A percentile compares a stretch with the other conserved stretches of the same genome.
Evolutionary conservation across 805 yeast genomes (phyloP).

Genomic region (Lipomyces mesembrius): DNA sequence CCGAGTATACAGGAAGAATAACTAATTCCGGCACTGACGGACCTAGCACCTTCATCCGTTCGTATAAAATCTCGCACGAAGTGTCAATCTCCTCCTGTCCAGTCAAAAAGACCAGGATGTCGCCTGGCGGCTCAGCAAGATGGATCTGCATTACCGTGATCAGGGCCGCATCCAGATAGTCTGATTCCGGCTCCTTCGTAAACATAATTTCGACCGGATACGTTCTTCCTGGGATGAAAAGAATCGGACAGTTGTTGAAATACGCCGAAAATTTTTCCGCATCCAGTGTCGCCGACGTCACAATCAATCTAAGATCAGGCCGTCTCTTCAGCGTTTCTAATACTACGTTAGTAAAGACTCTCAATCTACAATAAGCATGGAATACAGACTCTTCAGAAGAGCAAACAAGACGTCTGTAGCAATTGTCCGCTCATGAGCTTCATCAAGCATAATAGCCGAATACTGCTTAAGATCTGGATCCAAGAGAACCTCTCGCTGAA

Average conservation of each 20-base stretch:
- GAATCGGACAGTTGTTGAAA: constrained; percentile 82
- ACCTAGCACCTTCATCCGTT: constrained; percentile 70
- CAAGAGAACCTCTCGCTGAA: constrained; percentile 76
- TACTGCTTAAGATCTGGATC: constrained; percentile 72
- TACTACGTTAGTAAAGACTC: not conserved
- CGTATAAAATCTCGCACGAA: constrained; percentile 72
- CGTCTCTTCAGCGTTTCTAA: constrained; percentile 59
- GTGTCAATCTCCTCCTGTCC: constrained; percentile 97
- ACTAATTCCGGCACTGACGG: constrained; percentile 62
- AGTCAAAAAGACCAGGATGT: constrained; percentile 85
- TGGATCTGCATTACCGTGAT: constrained; percentile 89
- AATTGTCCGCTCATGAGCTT: constrained; percentile 94
- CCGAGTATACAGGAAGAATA: constrained; percentile 88
- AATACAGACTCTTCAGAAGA: constrained; percentile 59
- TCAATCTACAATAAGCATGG: not conserved
- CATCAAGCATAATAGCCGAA: constrained; percentile 90
- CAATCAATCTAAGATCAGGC: constrained; percentile 71
- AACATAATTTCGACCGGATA: constrained; percentile 87
- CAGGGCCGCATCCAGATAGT: constrained; percentile 86
- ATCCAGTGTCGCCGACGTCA: constrained; percentile 94
- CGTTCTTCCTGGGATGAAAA: constrained; percentile 90
- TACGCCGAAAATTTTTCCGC: constrained; percentile 83
- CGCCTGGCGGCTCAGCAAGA: constrained; percentile 70
- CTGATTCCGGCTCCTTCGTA: constrained; percentile 85
- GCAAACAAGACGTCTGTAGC: constrained; percentile 88